Conservation (phyloP, 306 rosid species). For the Purshia tridentata region DNA sequence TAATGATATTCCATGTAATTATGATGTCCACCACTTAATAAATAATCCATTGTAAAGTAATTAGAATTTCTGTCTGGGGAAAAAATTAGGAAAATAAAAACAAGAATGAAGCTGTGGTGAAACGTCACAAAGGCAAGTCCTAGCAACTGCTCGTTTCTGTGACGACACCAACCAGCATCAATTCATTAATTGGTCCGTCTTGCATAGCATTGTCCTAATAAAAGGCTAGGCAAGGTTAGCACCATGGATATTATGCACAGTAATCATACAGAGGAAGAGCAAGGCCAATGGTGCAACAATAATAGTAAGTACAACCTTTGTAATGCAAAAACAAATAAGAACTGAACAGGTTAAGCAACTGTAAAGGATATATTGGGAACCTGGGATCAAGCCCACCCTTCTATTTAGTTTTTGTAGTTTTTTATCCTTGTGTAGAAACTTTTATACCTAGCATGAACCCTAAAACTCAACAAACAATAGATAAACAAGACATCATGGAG, state of each 20-base stretch:
- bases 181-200: background rate
- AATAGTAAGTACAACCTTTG: background rate
- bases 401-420: background rate
- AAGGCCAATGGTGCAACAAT: background rate
- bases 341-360: conserved; percentile 1
- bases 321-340: background rate
- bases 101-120: background rate
- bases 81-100: background rate
- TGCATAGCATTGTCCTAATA: background rate
- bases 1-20: background rate
- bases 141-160: background rate
- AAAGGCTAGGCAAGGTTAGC: background rate
- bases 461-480: background rate
- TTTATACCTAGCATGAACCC: background rate
- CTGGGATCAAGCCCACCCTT: background rate
- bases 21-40: background rate
- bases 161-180: background rate
- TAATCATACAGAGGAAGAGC: background rate
- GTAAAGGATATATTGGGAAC: background rate
- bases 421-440: background rate
- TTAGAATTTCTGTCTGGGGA: background rate
- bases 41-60: background rate
- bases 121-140: background rate
- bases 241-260: background rate
- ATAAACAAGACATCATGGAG: background rate